Percentiles rank a stretch among this genome's conserved stretches.
These are phyloP conservation scores for Fusarium buharicum DNA, from an alignment of 2,329 filamentous ascomycete species.

Conservation along the genomic window DNA sequence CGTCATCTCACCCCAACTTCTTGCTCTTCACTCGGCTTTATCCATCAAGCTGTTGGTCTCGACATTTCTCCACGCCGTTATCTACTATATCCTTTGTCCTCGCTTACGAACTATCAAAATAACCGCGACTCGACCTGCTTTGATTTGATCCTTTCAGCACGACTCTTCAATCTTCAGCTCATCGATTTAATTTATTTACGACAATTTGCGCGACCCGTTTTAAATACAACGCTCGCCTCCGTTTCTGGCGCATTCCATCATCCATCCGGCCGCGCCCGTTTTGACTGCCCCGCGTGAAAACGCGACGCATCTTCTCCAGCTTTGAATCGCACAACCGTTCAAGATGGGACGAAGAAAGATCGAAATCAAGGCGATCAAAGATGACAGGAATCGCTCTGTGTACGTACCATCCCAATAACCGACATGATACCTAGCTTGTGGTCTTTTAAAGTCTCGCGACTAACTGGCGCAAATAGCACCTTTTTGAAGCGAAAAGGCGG, in stretches of 20 bases:
- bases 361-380: constrained; percentile 99
- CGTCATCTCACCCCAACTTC: constrained; percentile 29
- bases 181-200: constrained; percentile 12
- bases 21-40: constrained; percentile 23
- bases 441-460: constrained; percentile 15
- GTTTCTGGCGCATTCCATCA: constrained; percentile 21
- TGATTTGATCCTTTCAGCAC: constrained; percentile 21
- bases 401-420: constrained; percentile 63
- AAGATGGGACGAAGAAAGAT: constrained; percentile 98
- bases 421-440: neutral
- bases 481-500: constrained; percentile 99
- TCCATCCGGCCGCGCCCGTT: constrained; percentile 26
- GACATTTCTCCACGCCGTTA: constrained; percentile 22
- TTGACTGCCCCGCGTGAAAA: constrained; percentile 37
- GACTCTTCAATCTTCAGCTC: constrained; percentile 4
- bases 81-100: constrained; percentile 31
- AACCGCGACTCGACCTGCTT: constrained; percentile 15
- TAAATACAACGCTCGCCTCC: constrained; percentile 16
- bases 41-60: constrained; percentile 16
- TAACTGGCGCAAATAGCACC: constrained; percentile 68
- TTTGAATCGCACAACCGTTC: constrained; percentile 29
- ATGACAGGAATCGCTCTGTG: constrained; percentile 97
- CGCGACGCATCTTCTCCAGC: constrained; percentile 33
- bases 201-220: constrained; percentile 21
- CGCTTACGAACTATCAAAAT: constrained; percentile 28